Evolutionary conservation across 163 green algal species (phyloP), one percentile per base, ranked within the genome.

Genomic region (Scenedesmus sp.): DNA sequence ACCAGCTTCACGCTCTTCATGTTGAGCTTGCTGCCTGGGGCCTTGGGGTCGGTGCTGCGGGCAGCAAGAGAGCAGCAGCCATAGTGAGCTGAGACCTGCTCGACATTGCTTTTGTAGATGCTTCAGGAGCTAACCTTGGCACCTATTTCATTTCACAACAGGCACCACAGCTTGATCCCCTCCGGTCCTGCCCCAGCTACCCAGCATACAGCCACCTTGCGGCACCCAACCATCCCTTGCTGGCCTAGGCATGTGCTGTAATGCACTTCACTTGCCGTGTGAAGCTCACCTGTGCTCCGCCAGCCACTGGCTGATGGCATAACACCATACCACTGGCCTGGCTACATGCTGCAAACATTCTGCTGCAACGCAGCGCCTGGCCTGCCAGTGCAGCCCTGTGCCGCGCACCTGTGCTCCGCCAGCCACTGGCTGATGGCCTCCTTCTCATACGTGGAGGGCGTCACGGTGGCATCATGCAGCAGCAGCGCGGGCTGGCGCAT

Each of bases 401-500:
- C 84, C 18, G 34, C 34, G 34, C 9, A 87, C 87, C 76, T 91
- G 70, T 87, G 56, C 34, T 67, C 46, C 26, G 81, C 23, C 59
- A 92, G 88, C 88, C 88, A 92, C 26, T 79, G n/a, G n/a, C 34
- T 46, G 20, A 92, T 92, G 8, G 88, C 88, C 2, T 92, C 88
- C 59, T 82, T 82, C 0, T 92, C 88, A 34, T 92, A 92, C 4
- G 18, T 92, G 64, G 59, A 73, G 1, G 88, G 88, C 6, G 54
- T 73, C 1, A 74, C 52, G 2, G 66, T 88, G 64, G 26, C 52
- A 46, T 70, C 81, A 56, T 84, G 64, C 64, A 92, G 20, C 88
- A 92, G 88, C 88, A 92, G 88, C 64, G 88, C 88, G 10, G 88
- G 88, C 82, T 88, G 81, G 62, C 66, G 76, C 88, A 92, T 92